Evolutionary conservation across 129 eudicot species (phyloP), one percentile per base, ranked within the genome.

Genomic region (Rutidosis leptorrhynchoides): DNA sequence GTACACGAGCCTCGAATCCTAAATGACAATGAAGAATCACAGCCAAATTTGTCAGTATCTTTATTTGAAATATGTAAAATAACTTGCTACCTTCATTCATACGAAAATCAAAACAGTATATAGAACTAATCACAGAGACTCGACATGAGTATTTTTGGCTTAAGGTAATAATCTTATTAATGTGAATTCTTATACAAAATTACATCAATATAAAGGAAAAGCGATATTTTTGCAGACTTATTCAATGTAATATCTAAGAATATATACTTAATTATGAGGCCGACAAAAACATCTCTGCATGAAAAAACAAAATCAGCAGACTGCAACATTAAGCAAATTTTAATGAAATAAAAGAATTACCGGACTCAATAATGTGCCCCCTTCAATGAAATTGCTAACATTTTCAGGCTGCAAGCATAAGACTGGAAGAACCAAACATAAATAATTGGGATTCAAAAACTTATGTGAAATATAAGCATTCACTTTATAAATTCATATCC

Each of bases 1-100:
- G 78, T 88, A 88, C 29, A 88, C 96, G 12, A 88, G 85, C 49
- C 78, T 67, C 1, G 73, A 57, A 78, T 83, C 93, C 96, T 88
- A 85, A 69, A 86, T 58, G 57, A 27, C 1, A 28, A 67, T 45
- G 10, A 25, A 27, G 15, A 16, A 21, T 28, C 7, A 28, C 61
- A 60, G 29, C 42, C 20, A 7, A 1, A 32, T 35, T 63, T n/a
- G 68, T 54, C 25, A n/a, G 14, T 16, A 42, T 4, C 22, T 28
- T 61, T 9, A 54, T 25, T 20, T 5, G 26, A 60, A 11, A 21
- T 2, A 60, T 72, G 62, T 23, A 52, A 51, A 51, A 62, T 45
- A 49, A 51, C 37, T 48, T 61, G 23, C 11, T 30, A 48, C 29
- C 23, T 20, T 19, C 32, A 58, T 27, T 10, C 12, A 48, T 6